Evolutionary conservation across 164 flowering plant species (phyloP).

Genomic region (Nelumbo lutea): DNA sequence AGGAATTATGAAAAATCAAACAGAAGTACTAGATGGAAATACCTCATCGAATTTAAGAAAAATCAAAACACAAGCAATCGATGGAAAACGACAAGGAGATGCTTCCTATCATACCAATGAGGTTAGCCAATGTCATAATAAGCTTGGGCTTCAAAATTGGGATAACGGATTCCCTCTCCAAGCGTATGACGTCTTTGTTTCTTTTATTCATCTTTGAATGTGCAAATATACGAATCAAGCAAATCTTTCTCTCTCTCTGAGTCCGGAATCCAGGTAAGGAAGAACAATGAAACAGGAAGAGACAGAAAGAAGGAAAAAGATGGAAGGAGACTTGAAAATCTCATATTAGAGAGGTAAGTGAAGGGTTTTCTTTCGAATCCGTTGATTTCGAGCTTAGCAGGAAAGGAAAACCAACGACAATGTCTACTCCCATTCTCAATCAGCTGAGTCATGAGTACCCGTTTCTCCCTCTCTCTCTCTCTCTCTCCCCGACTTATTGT

Average conservation of each 20-base stretch:
- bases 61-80: not conserved
- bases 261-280: too few relatives aligned
- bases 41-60: not conserved
- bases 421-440: too few relatives aligned
- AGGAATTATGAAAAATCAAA: not conserved
- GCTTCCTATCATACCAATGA: slow-evolving; percentile 47
- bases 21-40: not conserved
- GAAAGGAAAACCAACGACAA: slow-evolving; percentile 5
- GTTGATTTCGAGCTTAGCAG: slow-evolving; percentile 2
- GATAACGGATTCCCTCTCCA: slow-evolving; percentile 78
- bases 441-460: too few relatives aligned
- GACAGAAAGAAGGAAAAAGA: not conserved
- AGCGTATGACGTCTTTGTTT: slow-evolving; percentile 53
- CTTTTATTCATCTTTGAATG: slow-evolving; percentile 18
- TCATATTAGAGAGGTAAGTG: slow-evolving; percentile 7
- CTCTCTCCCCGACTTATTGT: too few relatives aligned
- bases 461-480: too few relatives aligned
- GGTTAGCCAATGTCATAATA: slow-evolving; percentile 68
- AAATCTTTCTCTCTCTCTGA: not conserved
- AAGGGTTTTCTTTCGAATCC: slow-evolving; percentile 15
- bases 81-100: not conserved
- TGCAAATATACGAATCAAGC: not conserved
- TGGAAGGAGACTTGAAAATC: not conserved
- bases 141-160: slow-evolving; percentile 71
- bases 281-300: too few relatives aligned